These are phyloP conservation scores for Colletotrichum tamarilloi DNA, from an alignment of 2,329 filamentous ascomycete genomes.

Conservation along the genomic window DNA sequence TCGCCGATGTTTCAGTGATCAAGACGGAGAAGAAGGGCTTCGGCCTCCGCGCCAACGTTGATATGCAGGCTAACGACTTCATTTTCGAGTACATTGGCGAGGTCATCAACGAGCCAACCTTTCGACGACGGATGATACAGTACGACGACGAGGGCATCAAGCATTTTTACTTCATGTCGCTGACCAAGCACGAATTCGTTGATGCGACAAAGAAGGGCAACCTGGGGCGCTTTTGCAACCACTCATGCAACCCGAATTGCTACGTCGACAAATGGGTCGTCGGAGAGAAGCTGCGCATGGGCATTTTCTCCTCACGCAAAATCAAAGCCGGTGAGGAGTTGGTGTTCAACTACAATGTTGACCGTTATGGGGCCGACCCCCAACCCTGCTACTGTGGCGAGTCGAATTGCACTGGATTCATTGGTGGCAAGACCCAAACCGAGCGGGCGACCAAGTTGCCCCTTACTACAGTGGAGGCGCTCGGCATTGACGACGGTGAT, in stretches of 20 bases:
- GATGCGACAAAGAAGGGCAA: conserved; percentile 98
- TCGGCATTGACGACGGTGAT: conserved; percentile 93
- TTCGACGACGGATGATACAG: conserved; percentile 88
- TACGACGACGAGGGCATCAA: conserved; percentile 98
- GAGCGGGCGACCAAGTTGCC: conserved; percentile 94
- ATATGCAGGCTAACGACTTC: conserved; percentile 86
- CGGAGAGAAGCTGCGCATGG: conserved; percentile 96
- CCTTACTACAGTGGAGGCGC: conserved; percentile 88
- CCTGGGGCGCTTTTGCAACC: conserved; percentile 96
- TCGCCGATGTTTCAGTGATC: conserved; percentile 92
- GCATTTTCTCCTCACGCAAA: conserved; percentile 90
- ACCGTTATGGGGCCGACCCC: conserved; percentile 95
- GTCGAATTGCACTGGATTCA: conserved; percentile 93
- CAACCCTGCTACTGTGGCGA: conserved; percentile 98
- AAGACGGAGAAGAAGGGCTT: conserved; percentile 98
- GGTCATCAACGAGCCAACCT: conserved; percentile 93
- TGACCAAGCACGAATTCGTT: conserved; percentile 95
- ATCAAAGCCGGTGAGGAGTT: conserved; percentile 92
- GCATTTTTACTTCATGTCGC: conserved; percentile 99
- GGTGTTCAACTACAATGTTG: conserved; percentile 99
- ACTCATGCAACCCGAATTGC: conserved; percentile 98
- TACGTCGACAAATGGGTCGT: conserved; percentile 99
- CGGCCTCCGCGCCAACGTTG: conserved; percentile 83
- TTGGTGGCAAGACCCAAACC: conserved; percentile 97
- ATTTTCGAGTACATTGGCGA: conserved; percentile 99